These are phyloP conservation scores for Citrus australasica DNA, from an alignment of 345 rosid genomes.

Conservation along the genomic window DNA sequence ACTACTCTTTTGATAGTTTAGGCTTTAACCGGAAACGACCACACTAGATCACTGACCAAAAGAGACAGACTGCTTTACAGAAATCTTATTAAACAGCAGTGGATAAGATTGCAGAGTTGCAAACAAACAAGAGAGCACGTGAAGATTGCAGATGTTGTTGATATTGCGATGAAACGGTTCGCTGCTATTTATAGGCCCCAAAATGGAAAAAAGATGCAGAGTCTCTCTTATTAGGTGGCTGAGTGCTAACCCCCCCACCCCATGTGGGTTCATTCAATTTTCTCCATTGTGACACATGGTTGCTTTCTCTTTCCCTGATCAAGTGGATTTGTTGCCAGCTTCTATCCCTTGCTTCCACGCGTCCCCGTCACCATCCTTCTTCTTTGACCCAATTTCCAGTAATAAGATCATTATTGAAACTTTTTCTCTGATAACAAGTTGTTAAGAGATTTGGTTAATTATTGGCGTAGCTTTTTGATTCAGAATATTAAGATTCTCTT, in stretches of 20 bases:
- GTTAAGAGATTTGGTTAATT: too few species aligned
- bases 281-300: conserved; percentile 17
- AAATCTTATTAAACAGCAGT: not conserved
- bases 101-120: conserved; percentile 36
- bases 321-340: conserved; percentile 21
- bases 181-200: conserved; percentile 38
- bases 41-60: conserved; percentile 20
- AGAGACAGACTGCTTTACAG: not conserved
- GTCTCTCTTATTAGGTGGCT: not conserved
- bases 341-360: conserved; percentile 28
- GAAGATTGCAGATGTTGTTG: conserved; percentile 28
- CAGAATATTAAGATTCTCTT: too few species aligned
- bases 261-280: conserved; percentile 20
- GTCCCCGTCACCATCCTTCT: not conserved
- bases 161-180: conserved; percentile 5
- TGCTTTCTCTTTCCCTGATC: not conserved
- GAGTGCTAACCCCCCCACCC: too few species aligned
- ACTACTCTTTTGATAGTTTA: conserved; percentile 17
- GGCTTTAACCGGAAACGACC: conserved; percentile 26
- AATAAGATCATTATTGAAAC: not conserved
- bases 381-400: not conserved
- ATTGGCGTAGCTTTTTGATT: too few species aligned
- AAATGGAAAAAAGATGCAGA: not conserved
- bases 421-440: too few species aligned
- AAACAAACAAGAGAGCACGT: conserved; percentile 30